Percentiles rank a stretch among this genome's conserved stretches.
Evolutionary conservation across 2,329 filamentous ascomycete genomes (phyloP).

Genomic region (Helotiales sp.): DNA sequence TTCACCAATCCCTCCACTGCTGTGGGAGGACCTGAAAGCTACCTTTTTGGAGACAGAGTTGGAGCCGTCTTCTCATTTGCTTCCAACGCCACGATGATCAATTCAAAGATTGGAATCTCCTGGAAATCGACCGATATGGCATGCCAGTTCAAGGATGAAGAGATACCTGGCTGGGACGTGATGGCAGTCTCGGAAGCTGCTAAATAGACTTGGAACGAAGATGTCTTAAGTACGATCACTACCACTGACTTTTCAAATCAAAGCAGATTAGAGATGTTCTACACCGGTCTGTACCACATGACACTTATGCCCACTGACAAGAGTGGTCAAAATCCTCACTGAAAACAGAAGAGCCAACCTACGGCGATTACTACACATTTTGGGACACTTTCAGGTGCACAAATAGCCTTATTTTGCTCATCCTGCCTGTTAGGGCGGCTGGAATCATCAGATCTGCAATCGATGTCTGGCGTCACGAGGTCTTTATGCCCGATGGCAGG

Average conservation of each 20-base stretch:
- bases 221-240: neutral
- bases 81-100: neutral
- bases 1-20: conserved; percentile 1
- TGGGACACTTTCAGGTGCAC: neutral
- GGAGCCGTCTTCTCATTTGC: neutral
- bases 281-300: neutral
- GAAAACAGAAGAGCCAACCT: neutral
- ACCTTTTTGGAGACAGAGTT: conserved; percentile 9
- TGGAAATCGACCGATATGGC: neutral
- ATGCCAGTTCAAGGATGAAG: neutral
- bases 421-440: neutral
- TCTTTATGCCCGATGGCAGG: neutral
- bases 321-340: neutral
- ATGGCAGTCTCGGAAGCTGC: neutral
- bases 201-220: neutral
- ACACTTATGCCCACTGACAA: neutral
- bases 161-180: neutral
- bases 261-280: neutral
- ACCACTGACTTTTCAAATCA: neutral
- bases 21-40: neutral
- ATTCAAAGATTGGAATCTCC: neutral
- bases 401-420: neutral
- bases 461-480: neutral
- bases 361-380: neutral
- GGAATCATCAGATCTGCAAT: neutral